Evolutionary conservation across 2,329 filamentous ascomycete species (phyloP).

Genomic region (Pseudocercospora ulei): DNA sequence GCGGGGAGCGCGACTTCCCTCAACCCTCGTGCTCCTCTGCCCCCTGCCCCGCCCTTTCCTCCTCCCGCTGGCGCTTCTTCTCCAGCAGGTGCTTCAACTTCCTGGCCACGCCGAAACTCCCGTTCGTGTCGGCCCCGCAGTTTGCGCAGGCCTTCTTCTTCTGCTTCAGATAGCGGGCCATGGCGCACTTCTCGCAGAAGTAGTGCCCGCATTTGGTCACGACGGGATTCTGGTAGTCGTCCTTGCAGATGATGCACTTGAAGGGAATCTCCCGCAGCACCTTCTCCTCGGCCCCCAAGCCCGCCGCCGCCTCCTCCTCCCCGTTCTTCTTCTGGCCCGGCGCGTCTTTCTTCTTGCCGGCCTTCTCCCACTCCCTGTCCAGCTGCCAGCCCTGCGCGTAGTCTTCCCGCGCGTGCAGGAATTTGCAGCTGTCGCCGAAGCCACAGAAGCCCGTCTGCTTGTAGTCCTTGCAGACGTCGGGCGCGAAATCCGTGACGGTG

Average conservation of each 20-base stretch:
- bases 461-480: constrained; percentile 92
- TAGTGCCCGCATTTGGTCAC: constrained; percentile 90
- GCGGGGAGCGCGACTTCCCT: too few relatives aligned
- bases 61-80: constrained; percentile 55
- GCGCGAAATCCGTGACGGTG: constrained; percentile 80
- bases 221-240: constrained; percentile 67
- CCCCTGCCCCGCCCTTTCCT: constrained; percentile 48
- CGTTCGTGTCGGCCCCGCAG: constrained; percentile 74
- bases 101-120: constrained; percentile 83
- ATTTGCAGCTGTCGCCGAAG: constrained; percentile 74
- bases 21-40: constrained; percentile 46
- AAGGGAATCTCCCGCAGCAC: constrained; percentile 79
- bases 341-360: constrained; percentile 54
- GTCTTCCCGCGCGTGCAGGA: constrained; percentile 63
- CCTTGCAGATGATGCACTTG: constrained; percentile 75
- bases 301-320: constrained; percentile 39
- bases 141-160: constrained; percentile 71
- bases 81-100: constrained; percentile 71
- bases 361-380: constrained; percentile 85
- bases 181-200: constrained; percentile 83
- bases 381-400: constrained; percentile 92
- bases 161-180: constrained; percentile 73
- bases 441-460: constrained; percentile 67
- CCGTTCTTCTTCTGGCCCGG: constrained; percentile 50
- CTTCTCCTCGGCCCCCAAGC: constrained; percentile 54